Conservation (phyloP, 768 basidiomycete species). For the Russula earlei region DNA sequence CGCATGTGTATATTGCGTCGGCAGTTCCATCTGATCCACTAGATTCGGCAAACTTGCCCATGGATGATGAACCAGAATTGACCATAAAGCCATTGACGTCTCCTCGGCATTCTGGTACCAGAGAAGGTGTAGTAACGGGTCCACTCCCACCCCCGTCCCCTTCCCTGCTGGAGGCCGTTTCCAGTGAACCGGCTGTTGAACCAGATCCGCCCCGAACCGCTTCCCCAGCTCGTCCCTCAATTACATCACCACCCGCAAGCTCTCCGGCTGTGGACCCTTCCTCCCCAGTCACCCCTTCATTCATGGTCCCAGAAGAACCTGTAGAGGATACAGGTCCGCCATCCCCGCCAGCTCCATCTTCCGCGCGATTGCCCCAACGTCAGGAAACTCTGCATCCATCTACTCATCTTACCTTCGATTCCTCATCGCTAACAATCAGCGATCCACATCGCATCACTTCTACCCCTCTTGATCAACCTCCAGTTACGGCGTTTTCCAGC, state of each 20-base stretch:
- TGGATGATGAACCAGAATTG: slow-evolving; percentile 17
- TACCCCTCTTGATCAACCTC: slow-evolving; percentile 26
- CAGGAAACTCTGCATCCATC: slow-evolving; percentile 14
- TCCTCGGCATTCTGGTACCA: slow-evolving; percentile 40
- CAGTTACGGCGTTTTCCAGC: slow-evolving; percentile 31
- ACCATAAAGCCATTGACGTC: slow-evolving; percentile 12
- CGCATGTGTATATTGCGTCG: background rate
- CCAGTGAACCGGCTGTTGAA: slow-evolving; percentile 11
- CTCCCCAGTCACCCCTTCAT: slow-evolving; percentile 11
- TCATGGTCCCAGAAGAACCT: background rate
- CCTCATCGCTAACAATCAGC: background rate
- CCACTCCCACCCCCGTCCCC: slow-evolving; percentile 4
- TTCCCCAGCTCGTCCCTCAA: slow-evolving; percentile 22
- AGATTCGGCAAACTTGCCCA: slow-evolving; percentile 30
- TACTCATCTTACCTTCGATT: background rate
- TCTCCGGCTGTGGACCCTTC: background rate
- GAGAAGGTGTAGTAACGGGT: slow-evolving; percentile 33
- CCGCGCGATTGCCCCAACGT: slow-evolving; percentile 17
- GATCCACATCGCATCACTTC: slow-evolving; percentile 18
- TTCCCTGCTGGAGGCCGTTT: slow-evolving; percentile 20
- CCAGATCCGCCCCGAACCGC: background rate
- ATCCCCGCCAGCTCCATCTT: slow-evolving; percentile 14
- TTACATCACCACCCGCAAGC: slow-evolving; percentile 4
- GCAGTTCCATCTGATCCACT: slow-evolving; percentile 29
- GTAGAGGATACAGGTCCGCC: slow-evolving; percentile 12